Base-by-base conservation (phyloP, 2,329 filamentous ascomycete species). In the Epichloe gansuensis region DNA sequence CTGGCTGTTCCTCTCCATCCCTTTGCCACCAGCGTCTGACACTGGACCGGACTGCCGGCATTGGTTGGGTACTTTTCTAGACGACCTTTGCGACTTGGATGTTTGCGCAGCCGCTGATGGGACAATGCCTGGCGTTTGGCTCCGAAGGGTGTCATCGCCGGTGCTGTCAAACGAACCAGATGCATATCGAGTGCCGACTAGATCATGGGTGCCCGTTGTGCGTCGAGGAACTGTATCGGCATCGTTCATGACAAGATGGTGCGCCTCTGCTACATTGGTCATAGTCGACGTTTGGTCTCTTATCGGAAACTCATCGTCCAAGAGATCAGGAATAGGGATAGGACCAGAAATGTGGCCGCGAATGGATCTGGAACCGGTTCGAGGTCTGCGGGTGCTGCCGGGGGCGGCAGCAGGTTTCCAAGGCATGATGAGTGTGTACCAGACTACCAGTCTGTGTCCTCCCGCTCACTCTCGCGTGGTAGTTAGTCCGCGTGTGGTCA, bases 321-420 rank as follows among this genome's bases (percentile, higher is more conserved):
- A 57, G 7, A 68, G 61, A 52, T 64, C 67, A 17, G 68, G 63
- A 23, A 83, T 75, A 2, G 78, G 78, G 47, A 83, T 82, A 13
- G 81, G 81, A 6, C 71, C 73, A 34, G 79, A 82, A 55, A 83
- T 82, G 57, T 74, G 77, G 55, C 78, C 79, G 40, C 80, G 75
- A 55, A 82, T 75, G 36, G 74, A 74, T 57, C 71, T 68, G 56
- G 69, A 67, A 56, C 68, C 54, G 46, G 56, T 55, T 40, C 57
- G 54, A 46, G 61, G 56, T 51, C 56, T 59, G 53, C 53, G 51
- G 54, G 31, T 34, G 47, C 51, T 53, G 34, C 55, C 67, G 57
- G 67, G 60, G 58, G 60, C 67, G 50, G 74, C 62, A 36, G 66
- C 58, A 49, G 70, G 64, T 61, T 73, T 77, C 67, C 76, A 77